phyloP scores from a whole-genome alignment of 176 grass and related monocot genomes.

The Oryza longistaminata region DNA sequence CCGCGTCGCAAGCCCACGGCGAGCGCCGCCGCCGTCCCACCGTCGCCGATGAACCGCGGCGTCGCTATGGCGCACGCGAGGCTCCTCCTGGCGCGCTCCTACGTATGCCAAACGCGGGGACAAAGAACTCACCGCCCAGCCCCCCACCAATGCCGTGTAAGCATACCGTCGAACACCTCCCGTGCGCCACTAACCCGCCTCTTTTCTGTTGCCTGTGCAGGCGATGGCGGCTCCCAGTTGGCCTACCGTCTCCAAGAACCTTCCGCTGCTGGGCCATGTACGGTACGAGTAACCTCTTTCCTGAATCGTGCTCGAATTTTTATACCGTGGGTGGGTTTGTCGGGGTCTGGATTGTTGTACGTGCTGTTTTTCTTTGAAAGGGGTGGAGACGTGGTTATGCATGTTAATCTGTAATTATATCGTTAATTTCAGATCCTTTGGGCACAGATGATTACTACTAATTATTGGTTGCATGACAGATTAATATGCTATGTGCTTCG shows the following conservation, averaged over 20 bases:
- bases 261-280: not conserved
- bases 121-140: not conserved
- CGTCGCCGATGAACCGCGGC: slow-evolving; percentile 7
- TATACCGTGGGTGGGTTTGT: not conserved
- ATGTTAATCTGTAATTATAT: not conserved
- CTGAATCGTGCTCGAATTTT: not conserved
- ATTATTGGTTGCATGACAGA: not conserved
- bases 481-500: not conserved
- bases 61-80: not conserved
- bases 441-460: not conserved
- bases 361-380: not conserved
- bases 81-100: slow-evolving; percentile 14
- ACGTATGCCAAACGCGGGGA: not conserved
- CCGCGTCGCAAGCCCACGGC: not conserved
- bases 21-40: not conserved
- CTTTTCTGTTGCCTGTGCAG: slow-evolving; percentile 3
- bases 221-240: not conserved
- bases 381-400: not conserved
- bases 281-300: slow-evolving; percentile 17
- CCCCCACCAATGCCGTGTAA: not conserved
- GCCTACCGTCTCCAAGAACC: slow-evolving; percentile 3
- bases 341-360: not conserved
- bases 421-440: not conserved
- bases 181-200: not conserved
- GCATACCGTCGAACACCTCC: slow-evolving; percentile 30